These are phyloP conservation scores for Sporothrix mexicana DNA, from an alignment of 2,329 filamentous ascomycete genomes.

Conservation along the genomic window DNA sequence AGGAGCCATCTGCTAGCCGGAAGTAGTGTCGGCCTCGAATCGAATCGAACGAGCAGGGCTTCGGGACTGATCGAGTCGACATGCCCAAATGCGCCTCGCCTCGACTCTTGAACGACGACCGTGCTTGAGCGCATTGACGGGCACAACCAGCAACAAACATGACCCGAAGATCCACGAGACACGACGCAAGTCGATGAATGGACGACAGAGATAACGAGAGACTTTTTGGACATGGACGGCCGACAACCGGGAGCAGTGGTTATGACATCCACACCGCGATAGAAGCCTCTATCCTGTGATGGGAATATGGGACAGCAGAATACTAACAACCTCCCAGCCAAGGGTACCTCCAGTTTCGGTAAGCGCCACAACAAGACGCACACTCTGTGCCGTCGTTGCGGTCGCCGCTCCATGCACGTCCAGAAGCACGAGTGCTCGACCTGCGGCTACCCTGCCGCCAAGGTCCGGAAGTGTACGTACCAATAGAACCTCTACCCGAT, in stretches of 20 bases:
- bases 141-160: background rate
- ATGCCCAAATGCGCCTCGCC: too few species aligned
- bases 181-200: background rate
- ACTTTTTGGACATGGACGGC: background rate
- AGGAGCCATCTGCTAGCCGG: too few species aligned
- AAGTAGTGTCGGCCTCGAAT: background rate
- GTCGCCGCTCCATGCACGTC: slow-evolving; percentile 96
- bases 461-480: slow-evolving; percentile 96
- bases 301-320: background rate
- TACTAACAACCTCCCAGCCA: slow-evolving; percentile 48
- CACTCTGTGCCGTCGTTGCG: slow-evolving; percentile 97
- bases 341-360: slow-evolving; percentile 60
- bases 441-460: slow-evolving; percentile 97
- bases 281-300: background rate
- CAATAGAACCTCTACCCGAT: too few species aligned
- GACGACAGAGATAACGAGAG: background rate
- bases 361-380: slow-evolving; percentile 95
- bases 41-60: too few species aligned
- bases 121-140: background rate
- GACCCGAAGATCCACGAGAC: background rate
- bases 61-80: too few species aligned
- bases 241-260: background rate
- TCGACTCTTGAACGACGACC: too few species aligned
- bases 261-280: background rate
- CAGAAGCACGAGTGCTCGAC: slow-evolving; percentile 97